Evolutionary conservation across 768 basidiomycete species (phyloP).

Genomic region (Termitomyces sp.): DNA sequence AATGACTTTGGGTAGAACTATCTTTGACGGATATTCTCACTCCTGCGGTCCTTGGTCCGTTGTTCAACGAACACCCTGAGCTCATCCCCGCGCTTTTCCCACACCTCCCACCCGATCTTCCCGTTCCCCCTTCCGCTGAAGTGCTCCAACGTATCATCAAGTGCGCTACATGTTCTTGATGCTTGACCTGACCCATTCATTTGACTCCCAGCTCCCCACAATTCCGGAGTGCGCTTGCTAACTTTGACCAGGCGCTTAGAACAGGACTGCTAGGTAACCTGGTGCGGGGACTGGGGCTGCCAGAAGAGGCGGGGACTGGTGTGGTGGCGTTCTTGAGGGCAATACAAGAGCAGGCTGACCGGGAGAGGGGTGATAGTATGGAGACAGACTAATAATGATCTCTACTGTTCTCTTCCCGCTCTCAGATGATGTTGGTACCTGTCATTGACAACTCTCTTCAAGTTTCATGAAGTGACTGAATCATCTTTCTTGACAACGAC

Average conservation of each 20-base stretch:
- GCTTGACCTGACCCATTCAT: background rate
- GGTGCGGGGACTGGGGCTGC: constrained; percentile 74
- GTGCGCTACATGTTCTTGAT: constrained; percentile 17
- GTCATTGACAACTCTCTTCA: background rate
- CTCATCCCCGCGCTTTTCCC: constrained; percentile 71
- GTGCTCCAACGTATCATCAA: constrained; percentile 70
- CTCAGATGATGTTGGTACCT: background rate
- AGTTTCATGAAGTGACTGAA: background rate
- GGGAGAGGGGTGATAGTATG: constrained; percentile 50
- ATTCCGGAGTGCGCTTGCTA: constrained; percentile 74
- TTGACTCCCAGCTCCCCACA: constrained; percentile 54
- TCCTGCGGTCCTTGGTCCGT: constrained; percentile 61
- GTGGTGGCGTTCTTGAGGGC: constrained; percentile 78
- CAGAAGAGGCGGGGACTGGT: constrained; percentile 78
- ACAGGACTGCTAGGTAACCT: constrained; percentile 75
- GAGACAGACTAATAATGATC: constrained; percentile 58
- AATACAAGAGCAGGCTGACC: constrained; percentile 67
- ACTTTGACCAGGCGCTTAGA: constrained; percentile 78
- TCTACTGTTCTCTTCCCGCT: background rate
- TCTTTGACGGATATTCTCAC: constrained; percentile 75
- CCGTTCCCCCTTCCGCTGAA: constrained; percentile 61
- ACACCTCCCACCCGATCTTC: constrained; percentile 76
- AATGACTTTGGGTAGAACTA: constrained; percentile 35
- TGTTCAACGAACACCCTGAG: constrained; percentile 67
- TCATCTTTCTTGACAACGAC: background rate